Evolutionary conservation across 805 yeast species (phyloP).

Genomic region (Tetrapisispora namnaoensis): DNA sequence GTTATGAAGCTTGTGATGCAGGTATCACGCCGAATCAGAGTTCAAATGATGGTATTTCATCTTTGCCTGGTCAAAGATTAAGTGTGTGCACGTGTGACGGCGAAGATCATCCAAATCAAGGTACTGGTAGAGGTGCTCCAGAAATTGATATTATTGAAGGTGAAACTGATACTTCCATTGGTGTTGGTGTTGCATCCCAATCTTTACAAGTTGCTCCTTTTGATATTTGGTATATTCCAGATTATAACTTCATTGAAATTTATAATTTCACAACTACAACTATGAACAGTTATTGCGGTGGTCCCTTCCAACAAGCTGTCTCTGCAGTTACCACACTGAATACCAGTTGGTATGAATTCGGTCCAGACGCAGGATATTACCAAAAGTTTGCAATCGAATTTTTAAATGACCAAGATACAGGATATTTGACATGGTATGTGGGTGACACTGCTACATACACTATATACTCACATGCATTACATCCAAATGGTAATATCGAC

Average conservation of each 20-base stretch:
- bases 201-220: constrained; percentile 88
- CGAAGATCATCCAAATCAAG: constrained; percentile 80
- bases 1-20: constrained; percentile 80
- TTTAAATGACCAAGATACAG: constrained; percentile 54
- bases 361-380: constrained; percentile 41
- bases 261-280: constrained; percentile 58
- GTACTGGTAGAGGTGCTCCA: constrained; percentile 89
- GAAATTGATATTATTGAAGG: constrained; percentile 91
- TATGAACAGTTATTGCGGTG: constrained; percentile 86
- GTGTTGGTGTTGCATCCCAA: constrained; percentile 78
- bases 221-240: constrained; percentile 91
- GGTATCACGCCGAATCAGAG: constrained; percentile 94
- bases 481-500: constrained; percentile 85
- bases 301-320: constrained; percentile 89
- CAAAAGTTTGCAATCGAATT: constrained; percentile 77
- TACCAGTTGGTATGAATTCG: constrained; percentile 70
- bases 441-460: constrained; percentile 75
- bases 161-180: constrained; percentile 48
- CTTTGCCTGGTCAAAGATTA: constrained; percentile 75
- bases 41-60: constrained; percentile 79
- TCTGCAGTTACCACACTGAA: constrained; percentile 76
- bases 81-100: constrained; percentile 71
- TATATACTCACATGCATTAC: constrained; percentile 60
- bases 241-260: constrained; percentile 68
- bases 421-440: constrained; percentile 79